phyloP scores from a whole-genome alignment of 768 basidiomycete genomes.

The Leccinum subtestaceum region DNA sequence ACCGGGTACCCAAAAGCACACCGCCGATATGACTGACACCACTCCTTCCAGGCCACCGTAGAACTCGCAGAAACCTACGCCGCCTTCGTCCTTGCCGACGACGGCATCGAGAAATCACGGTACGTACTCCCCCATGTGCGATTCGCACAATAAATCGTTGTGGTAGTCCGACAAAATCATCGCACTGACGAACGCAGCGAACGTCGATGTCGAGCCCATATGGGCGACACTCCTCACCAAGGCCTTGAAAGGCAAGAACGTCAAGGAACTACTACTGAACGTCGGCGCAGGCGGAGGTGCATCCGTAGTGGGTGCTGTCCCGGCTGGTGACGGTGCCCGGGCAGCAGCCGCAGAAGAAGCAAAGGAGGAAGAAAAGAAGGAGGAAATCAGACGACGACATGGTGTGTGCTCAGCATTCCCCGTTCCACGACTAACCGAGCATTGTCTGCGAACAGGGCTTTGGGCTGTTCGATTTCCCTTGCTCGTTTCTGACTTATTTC shows the following conservation, averaged over 20 bases:
- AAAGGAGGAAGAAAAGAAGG: slow-evolving; percentile 72
- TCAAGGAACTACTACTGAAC: slow-evolving; percentile 93
- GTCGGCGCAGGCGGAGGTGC: slow-evolving; percentile 92
- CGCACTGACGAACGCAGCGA: slow-evolving; percentile 80
- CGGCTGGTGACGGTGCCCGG: slow-evolving; percentile 53
- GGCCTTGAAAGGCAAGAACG: slow-evolving; percentile 95
- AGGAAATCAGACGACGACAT: slow-evolving; percentile 85
- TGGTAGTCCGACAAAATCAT: slow-evolving; percentile 88
- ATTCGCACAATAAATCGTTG: background rate
- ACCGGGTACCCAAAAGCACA: background rate
- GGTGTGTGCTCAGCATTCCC: slow-evolving; percentile 5
- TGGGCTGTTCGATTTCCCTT: slow-evolving; percentile 67
- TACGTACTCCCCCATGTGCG: slow-evolving; percentile 42
- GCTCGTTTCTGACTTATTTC: slow-evolving; percentile 26
- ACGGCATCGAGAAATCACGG: slow-evolving; percentile 92
- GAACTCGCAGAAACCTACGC: slow-evolving; percentile 97
- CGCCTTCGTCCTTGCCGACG: slow-evolving; percentile 91
- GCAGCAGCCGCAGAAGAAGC: slow-evolving; percentile 70
- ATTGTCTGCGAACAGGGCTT: slow-evolving; percentile 61
- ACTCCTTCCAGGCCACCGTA: slow-evolving; percentile 42
- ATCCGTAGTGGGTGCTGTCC: slow-evolving; percentile 64
- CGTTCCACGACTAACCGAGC: background rate
- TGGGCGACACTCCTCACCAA: slow-evolving; percentile 97
- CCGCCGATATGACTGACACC: slow-evolving; percentile 1
- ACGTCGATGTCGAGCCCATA: slow-evolving; percentile 89